Conservation (phyloP, 1,139 yeast genomes). For the Magnusiomyces sp. region DNA sequence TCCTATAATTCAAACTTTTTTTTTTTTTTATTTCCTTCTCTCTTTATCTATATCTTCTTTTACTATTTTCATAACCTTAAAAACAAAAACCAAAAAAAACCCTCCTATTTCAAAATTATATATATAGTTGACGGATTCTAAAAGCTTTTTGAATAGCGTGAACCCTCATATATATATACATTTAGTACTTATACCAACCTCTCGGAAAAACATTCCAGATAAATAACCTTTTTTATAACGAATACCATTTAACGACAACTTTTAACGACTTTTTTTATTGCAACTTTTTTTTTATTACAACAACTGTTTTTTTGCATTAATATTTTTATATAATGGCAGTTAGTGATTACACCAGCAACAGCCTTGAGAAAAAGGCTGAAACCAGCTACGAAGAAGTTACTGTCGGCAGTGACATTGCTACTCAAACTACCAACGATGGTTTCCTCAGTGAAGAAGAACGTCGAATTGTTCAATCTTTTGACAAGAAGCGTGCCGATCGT, state of each 20-base stretch:
- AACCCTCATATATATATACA: background rate
- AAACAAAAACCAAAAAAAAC: background rate
- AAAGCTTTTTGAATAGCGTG: conserved; percentile 2
- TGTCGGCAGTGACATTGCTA: background rate
- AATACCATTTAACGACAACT: no score
- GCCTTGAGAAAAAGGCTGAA: background rate
- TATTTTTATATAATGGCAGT: background rate
- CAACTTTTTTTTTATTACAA: background rate
- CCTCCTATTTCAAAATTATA: background rate
- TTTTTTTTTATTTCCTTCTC: background rate
- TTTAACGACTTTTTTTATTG: background rate
- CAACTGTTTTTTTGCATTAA: conserved; percentile 2
- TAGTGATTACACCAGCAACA: background rate
- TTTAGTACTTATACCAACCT: background rate
- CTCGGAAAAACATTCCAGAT: background rate
- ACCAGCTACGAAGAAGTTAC: background rate
- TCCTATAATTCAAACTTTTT: background rate
- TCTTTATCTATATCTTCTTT: background rate
- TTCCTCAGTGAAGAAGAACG: background rate
- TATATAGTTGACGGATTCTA: background rate
- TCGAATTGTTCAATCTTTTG: conserved; percentile 5
- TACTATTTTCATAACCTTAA: background rate
- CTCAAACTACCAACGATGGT: background rate
- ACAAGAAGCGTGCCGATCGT: conserved; percentile 17
- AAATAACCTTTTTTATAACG: background rate